A percentile compares a stretch with the other conserved stretches of the same genome.
These are phyloP conservation scores for Leptographium flavum DNA, from an alignment of 2,329 filamentous ascomycete species.

Conservation along the genomic window DNA sequence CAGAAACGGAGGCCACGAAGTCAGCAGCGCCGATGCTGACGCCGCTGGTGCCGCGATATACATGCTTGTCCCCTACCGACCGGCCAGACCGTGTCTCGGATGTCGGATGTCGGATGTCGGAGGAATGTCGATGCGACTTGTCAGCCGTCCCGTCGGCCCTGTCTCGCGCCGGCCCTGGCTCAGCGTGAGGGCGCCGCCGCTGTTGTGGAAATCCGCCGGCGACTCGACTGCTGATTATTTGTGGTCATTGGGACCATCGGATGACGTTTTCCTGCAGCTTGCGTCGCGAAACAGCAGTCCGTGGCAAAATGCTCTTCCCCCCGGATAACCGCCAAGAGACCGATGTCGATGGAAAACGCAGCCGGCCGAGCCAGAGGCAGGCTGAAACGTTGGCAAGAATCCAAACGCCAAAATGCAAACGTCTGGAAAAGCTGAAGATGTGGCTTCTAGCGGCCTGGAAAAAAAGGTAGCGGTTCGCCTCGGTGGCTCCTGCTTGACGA, in stretches of 20 bases:
- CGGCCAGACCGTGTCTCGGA: background rate
- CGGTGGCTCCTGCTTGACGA: background rate
- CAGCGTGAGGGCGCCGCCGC: constrained; percentile 2
- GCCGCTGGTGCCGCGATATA: constrained; percentile 1
- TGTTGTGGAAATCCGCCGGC: constrained; percentile 1
- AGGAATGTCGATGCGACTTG: background rate
- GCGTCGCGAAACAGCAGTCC: too few relatives aligned
- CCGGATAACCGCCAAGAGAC: too few relatives aligned
- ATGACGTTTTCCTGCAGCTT: too few relatives aligned
- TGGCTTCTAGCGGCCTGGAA: background rate
- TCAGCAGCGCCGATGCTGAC: constrained; percentile 6
- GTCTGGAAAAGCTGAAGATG: background rate
- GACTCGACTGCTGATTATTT: background rate
- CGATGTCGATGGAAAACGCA: too few relatives aligned
- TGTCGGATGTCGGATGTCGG: background rate
- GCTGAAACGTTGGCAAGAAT: too few relatives aligned
- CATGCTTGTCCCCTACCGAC: too few relatives aligned
- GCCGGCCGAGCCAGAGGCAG: too few relatives aligned
- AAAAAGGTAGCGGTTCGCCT: background rate
- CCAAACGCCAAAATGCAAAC: too few relatives aligned
- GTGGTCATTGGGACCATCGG: constrained; percentile 2
- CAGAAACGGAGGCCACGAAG: constrained; percentile 9
- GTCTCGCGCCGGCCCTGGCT: background rate
- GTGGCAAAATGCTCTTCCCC: too few relatives aligned
- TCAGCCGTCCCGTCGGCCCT: background rate